phyloP scores from a whole-genome alignment of 345 rosid genomes.

The Physaria fendleri region DNA sequence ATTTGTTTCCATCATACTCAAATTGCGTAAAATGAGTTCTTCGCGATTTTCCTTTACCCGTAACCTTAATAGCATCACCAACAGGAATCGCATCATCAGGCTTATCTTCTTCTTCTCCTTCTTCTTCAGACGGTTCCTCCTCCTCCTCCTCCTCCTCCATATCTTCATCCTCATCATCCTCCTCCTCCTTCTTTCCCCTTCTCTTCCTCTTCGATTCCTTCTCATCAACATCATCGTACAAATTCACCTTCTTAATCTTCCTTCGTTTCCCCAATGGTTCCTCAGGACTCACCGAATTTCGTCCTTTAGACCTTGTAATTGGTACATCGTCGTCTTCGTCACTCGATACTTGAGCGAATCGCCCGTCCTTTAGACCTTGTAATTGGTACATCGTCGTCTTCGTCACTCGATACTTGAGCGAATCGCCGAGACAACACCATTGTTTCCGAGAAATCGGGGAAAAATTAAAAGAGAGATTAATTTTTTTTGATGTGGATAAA shows the following conservation, averaged over 20 bases:
- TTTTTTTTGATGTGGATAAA: too few relatives aligned
- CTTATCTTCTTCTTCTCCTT: constrained; percentile 51
- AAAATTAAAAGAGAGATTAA: neutral
- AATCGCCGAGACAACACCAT: constrained; percentile 63
- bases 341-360: constrained; percentile 71
- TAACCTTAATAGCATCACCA: constrained; percentile 51
- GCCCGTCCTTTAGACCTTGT: constrained; percentile 34
- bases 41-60: constrained; percentile 73
- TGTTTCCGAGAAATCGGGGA: neutral
- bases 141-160: constrained; percentile 20
- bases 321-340: constrained; percentile 71
- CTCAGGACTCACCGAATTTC: constrained; percentile 25
- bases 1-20: constrained; percentile 68
- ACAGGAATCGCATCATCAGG: constrained; percentile 78
- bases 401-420: constrained; percentile 76
- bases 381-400: constrained; percentile 50
- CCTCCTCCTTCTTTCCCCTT: constrained; percentile 20
- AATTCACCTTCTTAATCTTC: constrained; percentile 56
- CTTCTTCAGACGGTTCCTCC: constrained; percentile 27
- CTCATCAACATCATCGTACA: constrained; percentile 33
- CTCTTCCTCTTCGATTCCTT: constrained; percentile 21
- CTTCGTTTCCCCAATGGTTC: constrained; percentile 30
- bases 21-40: constrained; percentile 56
- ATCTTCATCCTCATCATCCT: constrained; percentile 19
- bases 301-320: constrained; percentile 22